Evolutionary conservation across 768 basidiomycete genomes (phyloP), one percentile per base, ranked within the genome.

Genomic region (Coprinopsis strossmayeri): DNA sequence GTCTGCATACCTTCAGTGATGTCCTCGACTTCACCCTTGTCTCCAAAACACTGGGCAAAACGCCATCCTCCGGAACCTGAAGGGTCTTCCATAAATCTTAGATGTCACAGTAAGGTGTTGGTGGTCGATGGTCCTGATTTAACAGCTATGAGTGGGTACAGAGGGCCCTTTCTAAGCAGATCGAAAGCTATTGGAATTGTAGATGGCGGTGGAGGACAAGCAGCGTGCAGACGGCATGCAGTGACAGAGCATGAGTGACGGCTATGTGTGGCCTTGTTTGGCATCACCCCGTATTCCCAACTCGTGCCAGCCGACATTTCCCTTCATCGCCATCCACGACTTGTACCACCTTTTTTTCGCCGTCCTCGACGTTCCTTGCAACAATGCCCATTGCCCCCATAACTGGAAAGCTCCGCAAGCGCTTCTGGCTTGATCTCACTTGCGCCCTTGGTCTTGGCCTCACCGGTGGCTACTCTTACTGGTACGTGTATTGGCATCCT

Each of bases 11-110:
- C 96, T 77, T 99, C 96, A 52, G 96, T 99, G 63, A 99, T 98
- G 67, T 99, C 96, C 64, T 97, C 96, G 28, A 98, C 95, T 67
- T 96, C 90, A 59, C 89, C 95, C 79, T 99, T 99, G 78, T 99
- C 96, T 56, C 96, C 96, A 64, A 99, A 99, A 72, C 96, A 99
- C 64, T 99, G 96, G 46, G 96, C 95, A 71, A 99, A 99, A 60
- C 95, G 85, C 96, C 96, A 99, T 59, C 86, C 87, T 60, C 87
- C 86, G 63, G 86, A 87, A 60, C 83, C 78, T 68, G 87, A 82
- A 70, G 91, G 89, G 67, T 82, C 80, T 67, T 91, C 89, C 90
- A 91, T 87, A 65, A 63, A 62, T 61, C 57, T 55, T 51, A 55
- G 60, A 56, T 47, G 34, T 18, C 24, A 25, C 27, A 26, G 38